These are phyloP conservation scores for Picocystis salinarum DNA, from an alignment of 139 green algal genomes.

Conservation along the genomic window DNA sequence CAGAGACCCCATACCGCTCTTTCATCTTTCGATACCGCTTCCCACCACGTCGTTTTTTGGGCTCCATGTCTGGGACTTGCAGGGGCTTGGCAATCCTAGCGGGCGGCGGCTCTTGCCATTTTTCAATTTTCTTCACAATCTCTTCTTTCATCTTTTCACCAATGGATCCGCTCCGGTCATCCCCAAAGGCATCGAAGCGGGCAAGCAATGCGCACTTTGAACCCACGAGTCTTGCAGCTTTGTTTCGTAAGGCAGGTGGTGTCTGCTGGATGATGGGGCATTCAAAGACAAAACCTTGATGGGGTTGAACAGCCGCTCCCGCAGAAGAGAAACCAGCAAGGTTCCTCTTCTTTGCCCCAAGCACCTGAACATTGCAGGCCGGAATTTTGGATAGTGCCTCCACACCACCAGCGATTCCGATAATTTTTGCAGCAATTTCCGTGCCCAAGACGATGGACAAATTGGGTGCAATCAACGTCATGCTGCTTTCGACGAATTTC, in stretches of 20 bases:
- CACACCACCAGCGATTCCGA: slow-evolving; percentile 79
- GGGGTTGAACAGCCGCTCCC: slow-evolving; percentile 6
- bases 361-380: slow-evolving; percentile 79
- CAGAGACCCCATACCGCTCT: slow-evolving; percentile 54
- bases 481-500: slow-evolving; percentile 62
- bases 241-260: slow-evolving; percentile 48
- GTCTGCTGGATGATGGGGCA: slow-evolving; percentile 22
- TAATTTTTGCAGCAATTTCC: slow-evolving; percentile 75
- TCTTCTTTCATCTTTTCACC: slow-evolving; percentile 35
- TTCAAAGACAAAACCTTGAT: slow-evolving; percentile 44
- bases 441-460: slow-evolving; percentile 63
- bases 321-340: slow-evolving; percentile 60
- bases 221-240: slow-evolving; percentile 55
- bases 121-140: slow-evolving; percentile 83
- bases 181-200: slow-evolving; percentile 70
- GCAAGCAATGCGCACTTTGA: slow-evolving; percentile 82
- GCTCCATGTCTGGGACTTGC: slow-evolving; percentile 60
- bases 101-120: slow-evolving; percentile 93
- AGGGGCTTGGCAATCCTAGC: slow-evolving; percentile 75
- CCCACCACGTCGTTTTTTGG: slow-evolving; percentile 78
- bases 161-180: slow-evolving; percentile 32
- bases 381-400: slow-evolving; percentile 67
- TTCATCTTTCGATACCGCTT: slow-evolving; percentile 76
- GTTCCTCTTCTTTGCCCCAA: slow-evolving; percentile 69
- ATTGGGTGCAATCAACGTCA: slow-evolving; percentile 87